These are phyloP conservation scores for Aspergillus wentii DNA, from an alignment of 495 filamentous ascomycete species.

Conservation along the genomic window DNA sequence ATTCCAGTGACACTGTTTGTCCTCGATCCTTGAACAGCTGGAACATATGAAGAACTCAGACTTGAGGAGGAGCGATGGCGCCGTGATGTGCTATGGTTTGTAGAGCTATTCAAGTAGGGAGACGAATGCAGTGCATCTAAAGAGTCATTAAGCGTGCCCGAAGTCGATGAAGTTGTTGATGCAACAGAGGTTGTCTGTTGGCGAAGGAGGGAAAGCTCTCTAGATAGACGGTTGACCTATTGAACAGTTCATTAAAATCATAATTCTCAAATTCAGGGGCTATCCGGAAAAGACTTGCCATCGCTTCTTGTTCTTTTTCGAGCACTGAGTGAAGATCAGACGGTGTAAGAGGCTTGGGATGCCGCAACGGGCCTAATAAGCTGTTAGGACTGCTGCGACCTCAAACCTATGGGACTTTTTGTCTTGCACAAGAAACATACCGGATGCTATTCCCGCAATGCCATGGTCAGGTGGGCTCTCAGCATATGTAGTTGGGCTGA, in stretches of 20 bases:
- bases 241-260: constrained; percentile 2
- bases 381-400: no score
- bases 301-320: constrained; percentile 92
- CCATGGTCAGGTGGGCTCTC: constrained; percentile 54
- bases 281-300: constrained; percentile 56
- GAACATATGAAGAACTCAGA: constrained; percentile 47
- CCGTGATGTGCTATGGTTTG: constrained; percentile 51
- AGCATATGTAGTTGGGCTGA: constrained; percentile 24
- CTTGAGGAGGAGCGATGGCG: constrained; percentile 63
- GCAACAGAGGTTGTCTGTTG: constrained; percentile 77
- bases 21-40: constrained; percentile 40
- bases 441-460: constrained; percentile 54
- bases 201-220: constrained; percentile 76
- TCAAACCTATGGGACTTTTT: no score
- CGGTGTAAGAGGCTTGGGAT: constrained; percentile 78
- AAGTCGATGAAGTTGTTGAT: constrained; percentile 74
- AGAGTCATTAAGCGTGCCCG: constrained; percentile 52
- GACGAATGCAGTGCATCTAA: constrained; percentile 41
- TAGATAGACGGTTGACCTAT: constrained; percentile 86
- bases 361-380: constrained; percentile 58
- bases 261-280: background rate
- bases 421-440: no score
- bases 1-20: constrained; percentile 43
- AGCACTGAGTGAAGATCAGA: constrained; percentile 81
- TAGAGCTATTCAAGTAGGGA: constrained; percentile 44